A percentile compares a stretch with the other conserved stretches of the same genome.
phyloP scores from a whole-genome alignment of 352 stramenopile species.

The Aphanomyces invadans region DNA sequence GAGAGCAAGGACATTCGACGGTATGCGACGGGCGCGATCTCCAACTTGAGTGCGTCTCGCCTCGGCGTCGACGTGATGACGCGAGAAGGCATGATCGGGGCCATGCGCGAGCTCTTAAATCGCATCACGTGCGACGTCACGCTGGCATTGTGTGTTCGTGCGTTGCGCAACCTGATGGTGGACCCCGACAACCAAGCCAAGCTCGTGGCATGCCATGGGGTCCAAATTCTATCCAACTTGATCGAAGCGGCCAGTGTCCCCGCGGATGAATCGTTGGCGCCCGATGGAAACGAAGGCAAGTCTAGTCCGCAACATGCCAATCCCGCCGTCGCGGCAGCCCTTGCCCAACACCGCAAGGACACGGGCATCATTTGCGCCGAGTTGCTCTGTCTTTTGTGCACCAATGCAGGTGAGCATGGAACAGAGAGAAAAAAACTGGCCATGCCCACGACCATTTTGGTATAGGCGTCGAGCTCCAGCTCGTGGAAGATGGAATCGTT shows the following conservation, averaged over 20 bases:
- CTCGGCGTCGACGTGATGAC: constrained; percentile 35
- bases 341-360: constrained; percentile 26
- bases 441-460: background rate
- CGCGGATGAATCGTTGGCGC: background rate
- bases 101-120: constrained; percentile 45
- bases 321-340: constrained; percentile 4
- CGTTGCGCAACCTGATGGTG: constrained; percentile 66
- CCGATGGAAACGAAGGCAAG: too few species aligned
- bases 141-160: constrained; percentile 49
- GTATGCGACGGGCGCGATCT: constrained; percentile 54
- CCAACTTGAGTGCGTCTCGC: constrained; percentile 48
- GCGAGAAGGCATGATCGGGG: constrained; percentile 45
- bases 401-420: background rate
- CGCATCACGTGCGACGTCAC: constrained; percentile 47
- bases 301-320: background rate
- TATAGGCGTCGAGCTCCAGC: constrained; percentile 43
- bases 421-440: background rate
- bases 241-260: constrained; percentile 25
- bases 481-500: constrained; percentile 70
- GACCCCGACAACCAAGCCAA: constrained; percentile 45
- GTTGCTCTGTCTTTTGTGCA: constrained; percentile 18
- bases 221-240: constrained; percentile 56
- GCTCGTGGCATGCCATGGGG: constrained; percentile 52
- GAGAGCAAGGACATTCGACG: constrained; percentile 57
- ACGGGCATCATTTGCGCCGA: constrained; percentile 14